phyloP scores from a whole-genome alignment of 2,329 filamentous ascomycete genomes.

The Neoscytalidium dimidiatum region DNA sequence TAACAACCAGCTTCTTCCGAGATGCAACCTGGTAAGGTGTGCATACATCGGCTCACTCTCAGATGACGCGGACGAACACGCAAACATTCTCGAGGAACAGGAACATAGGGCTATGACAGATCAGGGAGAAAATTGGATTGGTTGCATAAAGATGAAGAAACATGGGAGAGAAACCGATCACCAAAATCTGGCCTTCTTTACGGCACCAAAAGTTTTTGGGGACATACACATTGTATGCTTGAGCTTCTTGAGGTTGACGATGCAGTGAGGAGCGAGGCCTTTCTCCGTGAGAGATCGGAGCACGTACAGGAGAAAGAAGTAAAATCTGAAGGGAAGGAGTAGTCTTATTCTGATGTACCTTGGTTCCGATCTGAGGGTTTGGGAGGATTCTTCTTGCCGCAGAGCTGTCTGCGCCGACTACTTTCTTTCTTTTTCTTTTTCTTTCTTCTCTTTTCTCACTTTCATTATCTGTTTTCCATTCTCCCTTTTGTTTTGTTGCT shows the following conservation, averaged over 20 bases:
- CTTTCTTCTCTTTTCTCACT: background rate
- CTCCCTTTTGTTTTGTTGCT: background rate
- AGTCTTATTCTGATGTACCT: background rate
- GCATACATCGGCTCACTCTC: constrained; percentile 7
- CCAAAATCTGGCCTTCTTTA: constrained; percentile 7
- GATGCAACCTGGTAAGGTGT: constrained; percentile 1
- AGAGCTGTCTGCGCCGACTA: too few species aligned
- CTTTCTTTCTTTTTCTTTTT: background rate
- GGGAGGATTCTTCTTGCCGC: background rate
- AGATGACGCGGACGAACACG: background rate
- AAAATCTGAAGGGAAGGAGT: background rate
- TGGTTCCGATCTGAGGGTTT: background rate
- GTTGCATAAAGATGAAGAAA: constrained; percentile 1
- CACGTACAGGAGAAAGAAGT: background rate
- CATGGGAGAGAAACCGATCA: background rate
- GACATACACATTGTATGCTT: constrained; percentile 2
- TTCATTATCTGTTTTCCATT: background rate
- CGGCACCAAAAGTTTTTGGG: constrained; percentile 6
- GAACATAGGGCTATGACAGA: background rate
- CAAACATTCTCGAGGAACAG: background rate
- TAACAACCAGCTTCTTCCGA: constrained; percentile 12
- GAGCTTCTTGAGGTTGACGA: constrained; percentile 9
- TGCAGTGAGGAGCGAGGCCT: background rate
- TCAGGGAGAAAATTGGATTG: background rate
- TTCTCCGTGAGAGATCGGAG: background rate